Base-by-base conservation (phyloP, 768 basidiomycete genomes). In the Phallus indusiatus region DNA sequence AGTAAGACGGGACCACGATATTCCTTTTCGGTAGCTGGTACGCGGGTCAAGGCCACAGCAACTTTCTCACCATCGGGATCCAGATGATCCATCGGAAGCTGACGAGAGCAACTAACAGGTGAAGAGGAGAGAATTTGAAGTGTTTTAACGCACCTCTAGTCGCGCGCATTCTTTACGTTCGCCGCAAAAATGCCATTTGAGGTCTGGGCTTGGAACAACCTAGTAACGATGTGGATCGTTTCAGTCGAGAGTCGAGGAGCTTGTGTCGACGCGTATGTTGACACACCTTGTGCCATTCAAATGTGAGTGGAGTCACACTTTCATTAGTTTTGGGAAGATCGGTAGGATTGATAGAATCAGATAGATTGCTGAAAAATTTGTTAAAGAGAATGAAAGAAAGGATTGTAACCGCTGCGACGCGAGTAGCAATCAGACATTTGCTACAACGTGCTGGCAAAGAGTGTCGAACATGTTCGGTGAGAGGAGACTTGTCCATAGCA, bases 71-170 rank as follows among this genome's bases (percentile, higher is more conserved):
- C 74, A 16, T 65, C 46, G 1, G 76, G 73, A 5, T 75, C 68
- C 0, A 73, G 73, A 53, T 81, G 75, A 60, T 79, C 72, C 34
- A 79, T 64, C 20, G 78, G 78, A 14, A 78, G 77, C 78, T 80
- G 34, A 12, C 16, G 51, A 17, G 1, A 12, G 50, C 22, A 16
- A 34, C n/a, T n/a, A n/a, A n/a, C 6, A 49, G n/a, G 5, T 18
- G 2, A 9, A 28, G 17, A 8, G 16, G 16, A 4, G 9, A 2
- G 12, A 47, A n/a, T 14, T 20, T 60, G 18, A 24, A 56, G 6
- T 18, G 51, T 46, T 8, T 22, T 12, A 14, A 36, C 54, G 46
- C 11, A 73, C 73, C 37, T 66, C 66, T 5, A 75, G 66, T 36
- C 70, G 66, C 53, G 71, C 67, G 60, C 74, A 75, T 52, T 74